A percentile compares a stretch with the other conserved stretches of the same genome.
Evolutionary conservation across 1,284 basidiomycete species (phyloP).

Genomic region (Malassezia brasiliensis): DNA sequence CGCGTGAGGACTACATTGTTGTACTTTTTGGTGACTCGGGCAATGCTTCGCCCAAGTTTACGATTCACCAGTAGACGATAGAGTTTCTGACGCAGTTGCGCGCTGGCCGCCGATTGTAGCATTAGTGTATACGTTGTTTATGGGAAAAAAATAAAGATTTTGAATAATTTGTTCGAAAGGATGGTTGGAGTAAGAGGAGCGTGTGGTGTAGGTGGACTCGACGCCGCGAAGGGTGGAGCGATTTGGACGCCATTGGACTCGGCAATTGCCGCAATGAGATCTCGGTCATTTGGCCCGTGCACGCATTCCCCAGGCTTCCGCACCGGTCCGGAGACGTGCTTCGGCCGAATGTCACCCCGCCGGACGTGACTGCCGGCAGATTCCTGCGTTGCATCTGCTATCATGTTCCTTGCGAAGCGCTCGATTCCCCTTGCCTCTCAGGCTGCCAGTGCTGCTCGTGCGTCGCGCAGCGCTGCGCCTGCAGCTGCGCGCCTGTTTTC

Average conservation of each 20-base stretch:
- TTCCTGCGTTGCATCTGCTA: background rate
- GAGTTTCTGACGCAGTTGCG: background rate
- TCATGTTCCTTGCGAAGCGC: background rate
- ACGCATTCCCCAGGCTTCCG: no score
- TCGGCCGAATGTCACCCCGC: no score
- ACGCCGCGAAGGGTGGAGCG: no score
- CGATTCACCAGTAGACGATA: constrained; percentile 16
- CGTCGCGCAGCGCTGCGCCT: background rate
- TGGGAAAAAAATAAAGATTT: no score
- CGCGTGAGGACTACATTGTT: constrained; percentile 25
- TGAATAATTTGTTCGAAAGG: no score
- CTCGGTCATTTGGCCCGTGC: no score
- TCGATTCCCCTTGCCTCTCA: background rate
- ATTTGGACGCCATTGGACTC: no score
- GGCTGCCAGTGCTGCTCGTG: background rate
- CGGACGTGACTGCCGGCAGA: no score
- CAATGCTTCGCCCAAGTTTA: constrained; percentile 24
- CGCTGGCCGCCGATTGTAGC: background rate
- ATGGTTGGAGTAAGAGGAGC: no score
- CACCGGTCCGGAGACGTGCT: no score
- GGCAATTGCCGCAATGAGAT: no score
- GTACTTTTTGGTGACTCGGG: constrained; percentile 30
- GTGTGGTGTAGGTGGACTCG: no score
- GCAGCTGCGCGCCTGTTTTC: constrained; percentile 14
- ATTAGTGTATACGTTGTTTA: background rate